phyloP scores from a whole-genome alignment of 2,329 filamentous ascomycete species.

The Colletotrichum sp. region DNA sequence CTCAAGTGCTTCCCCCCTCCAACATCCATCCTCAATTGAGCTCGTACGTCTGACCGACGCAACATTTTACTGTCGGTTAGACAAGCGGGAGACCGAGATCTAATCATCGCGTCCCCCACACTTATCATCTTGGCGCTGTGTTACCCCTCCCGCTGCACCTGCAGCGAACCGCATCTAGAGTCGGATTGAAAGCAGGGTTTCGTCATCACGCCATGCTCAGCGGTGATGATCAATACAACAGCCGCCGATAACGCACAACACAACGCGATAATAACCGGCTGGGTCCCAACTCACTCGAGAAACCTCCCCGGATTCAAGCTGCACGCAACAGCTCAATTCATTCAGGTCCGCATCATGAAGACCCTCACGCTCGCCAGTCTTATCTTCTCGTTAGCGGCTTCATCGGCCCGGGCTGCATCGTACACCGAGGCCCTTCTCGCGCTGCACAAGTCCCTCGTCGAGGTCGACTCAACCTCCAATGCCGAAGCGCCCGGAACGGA shows the following conservation, averaged over 20 bases:
- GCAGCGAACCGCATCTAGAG: neutral
- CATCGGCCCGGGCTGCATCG: conserved; percentile 25
- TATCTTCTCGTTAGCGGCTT: neutral
- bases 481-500: conserved; percentile 71
- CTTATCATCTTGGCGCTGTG: conserved; percentile 1
- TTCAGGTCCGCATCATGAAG: neutral
- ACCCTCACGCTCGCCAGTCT: neutral
- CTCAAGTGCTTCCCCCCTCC: neutral
- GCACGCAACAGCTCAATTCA: neutral
- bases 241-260: neutral
- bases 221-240: neutral
- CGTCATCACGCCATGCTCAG: neutral
- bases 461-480: conserved; percentile 73
- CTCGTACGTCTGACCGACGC: neutral
- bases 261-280: neutral
- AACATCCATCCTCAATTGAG: neutral
- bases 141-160: neutral
- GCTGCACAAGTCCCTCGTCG: conserved; percentile 77
- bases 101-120: conserved; percentile 3
- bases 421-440: conserved; percentile 64
- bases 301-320: rapidly evolving
- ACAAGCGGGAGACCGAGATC: neutral
- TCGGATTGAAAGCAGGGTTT: neutral
- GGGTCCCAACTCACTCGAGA: neutral
- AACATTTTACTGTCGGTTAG: neutral